Percentiles rank a stretch among this genome's conserved stretches.
phyloP scores from a whole-genome alignment of 305 asterid genomes.

The Caryopteris hybrid region DNA sequence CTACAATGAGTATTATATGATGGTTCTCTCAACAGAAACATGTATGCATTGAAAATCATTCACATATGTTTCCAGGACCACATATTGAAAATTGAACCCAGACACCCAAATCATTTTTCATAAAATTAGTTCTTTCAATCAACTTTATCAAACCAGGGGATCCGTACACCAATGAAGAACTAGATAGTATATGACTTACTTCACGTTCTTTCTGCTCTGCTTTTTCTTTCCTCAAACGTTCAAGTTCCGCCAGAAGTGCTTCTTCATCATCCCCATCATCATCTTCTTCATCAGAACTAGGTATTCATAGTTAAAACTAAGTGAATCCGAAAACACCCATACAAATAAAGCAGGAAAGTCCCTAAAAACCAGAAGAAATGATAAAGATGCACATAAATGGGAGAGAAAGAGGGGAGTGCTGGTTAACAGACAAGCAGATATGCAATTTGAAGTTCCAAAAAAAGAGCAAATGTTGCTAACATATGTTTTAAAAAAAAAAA shows the following conservation, averaged over 20 bases:
- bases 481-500: background rate
- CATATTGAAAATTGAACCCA: background rate
- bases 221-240: slow-evolving; percentile 80
- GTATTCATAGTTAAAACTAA: background rate
- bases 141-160: slow-evolving; percentile 12
- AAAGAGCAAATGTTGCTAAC: background rate
- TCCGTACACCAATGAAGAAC: background rate
- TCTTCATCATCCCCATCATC: slow-evolving; percentile 88
- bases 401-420: background rate
- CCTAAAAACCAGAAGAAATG: background rate
- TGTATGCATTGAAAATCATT: background rate
- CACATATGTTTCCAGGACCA: no score
- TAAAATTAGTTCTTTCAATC: background rate
- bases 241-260: slow-evolving; percentile 92
- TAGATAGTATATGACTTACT: slow-evolving; percentile 38
- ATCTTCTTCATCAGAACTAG: slow-evolving; percentile 59
- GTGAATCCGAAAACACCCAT: background rate
- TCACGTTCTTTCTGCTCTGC: slow-evolving; percentile 81
- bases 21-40: background rate
- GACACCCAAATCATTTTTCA: background rate
- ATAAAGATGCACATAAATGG: background rate
- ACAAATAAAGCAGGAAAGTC: background rate
- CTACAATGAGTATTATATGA: background rate
- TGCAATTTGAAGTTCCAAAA: background rate
- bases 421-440: background rate